Base-by-base conservation (phyloP, 495 filamentous ascomycete species). In the Neurospora tetraspora region DNA sequence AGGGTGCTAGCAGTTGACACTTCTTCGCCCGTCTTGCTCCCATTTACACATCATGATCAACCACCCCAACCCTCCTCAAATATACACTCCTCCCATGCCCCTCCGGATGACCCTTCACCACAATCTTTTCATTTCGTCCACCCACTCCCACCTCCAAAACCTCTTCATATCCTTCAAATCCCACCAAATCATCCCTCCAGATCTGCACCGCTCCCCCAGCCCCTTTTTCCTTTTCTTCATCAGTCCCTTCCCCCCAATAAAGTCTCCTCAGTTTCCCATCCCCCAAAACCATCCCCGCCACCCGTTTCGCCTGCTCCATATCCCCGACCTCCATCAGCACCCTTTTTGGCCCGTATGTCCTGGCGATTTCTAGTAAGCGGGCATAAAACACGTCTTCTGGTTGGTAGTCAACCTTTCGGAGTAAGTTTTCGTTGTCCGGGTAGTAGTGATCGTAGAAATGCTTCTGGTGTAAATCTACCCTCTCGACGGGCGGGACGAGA, bases 311-410 rank as follows among this genome's bases (percentile, higher is more conserved):
- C 80, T 94, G 91, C 20, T 75, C 74, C 42, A 85, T 69, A 37
- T 86, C 88, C 2, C 84, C 89, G 2, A 91, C 87, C 78, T 92
- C 90, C 68, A 91, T 79, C 0, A 90, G 72, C 14, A 87, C 76
- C 18, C 88, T 40, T 68, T 79, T 81, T 6, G 87, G 83, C 8
- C 75, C 53, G 0, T 84, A 72, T 0, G 72, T 6, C 5, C 72
- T 34, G 2, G 83, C 84, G 6, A 88, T 72, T 0, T 81, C 77
- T 0, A 89, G 78, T 6, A 91, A 72, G 16, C 80, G 79, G 1
- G 84, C 83, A 73, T 91, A 92, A 75, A 92, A 92, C 6, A 85
- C 68, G 74, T 91, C 89, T 71, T 86, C 86, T n/a, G 81, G 81
- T 20, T 74, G 45, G 16, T 73, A 77, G 36, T 73, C 70, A 34